Conservation (phyloP, 805 yeast genomes). For the Zygoascus tannicola region DNA sequence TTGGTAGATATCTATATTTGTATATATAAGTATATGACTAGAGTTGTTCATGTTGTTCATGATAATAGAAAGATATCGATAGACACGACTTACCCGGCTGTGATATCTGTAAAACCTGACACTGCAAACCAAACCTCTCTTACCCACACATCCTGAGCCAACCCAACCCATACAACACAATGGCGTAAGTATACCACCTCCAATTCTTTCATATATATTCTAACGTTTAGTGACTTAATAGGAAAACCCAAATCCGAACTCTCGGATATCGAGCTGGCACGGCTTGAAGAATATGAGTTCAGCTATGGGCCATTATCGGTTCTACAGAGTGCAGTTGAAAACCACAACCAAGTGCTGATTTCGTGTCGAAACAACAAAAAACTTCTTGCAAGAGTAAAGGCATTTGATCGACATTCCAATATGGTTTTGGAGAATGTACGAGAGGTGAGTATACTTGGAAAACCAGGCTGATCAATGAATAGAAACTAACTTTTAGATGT, state of each 20-base stretch:
- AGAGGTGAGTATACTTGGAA: conserved; percentile 40
- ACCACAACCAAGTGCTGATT: conserved; percentile 69
- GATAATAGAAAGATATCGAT: too few relatives aligned
- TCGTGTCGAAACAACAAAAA: conserved; percentile 92
- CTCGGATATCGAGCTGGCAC: conserved; percentile 66
- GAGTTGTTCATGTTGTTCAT: not conserved
- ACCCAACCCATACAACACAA: not conserved
- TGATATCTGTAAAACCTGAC: not conserved
- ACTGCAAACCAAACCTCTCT: not conserved
- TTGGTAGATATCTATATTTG: not conserved
- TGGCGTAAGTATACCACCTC: conserved; percentile 1
- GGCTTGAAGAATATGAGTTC: conserved; percentile 83
- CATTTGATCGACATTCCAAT: conserved; percentile 93
- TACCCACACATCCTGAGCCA: too few relatives aligned
- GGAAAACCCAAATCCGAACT: conserved; percentile 44
- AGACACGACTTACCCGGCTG: not conserved
- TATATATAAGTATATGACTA: too few relatives aligned
- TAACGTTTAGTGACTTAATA: conserved; percentile 14
- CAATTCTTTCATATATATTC: not conserved
- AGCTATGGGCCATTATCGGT: conserved; percentile 85
- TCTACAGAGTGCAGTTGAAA: conserved; percentile 71
- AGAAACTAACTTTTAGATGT: conserved; percentile 35
- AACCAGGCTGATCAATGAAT: not conserved
- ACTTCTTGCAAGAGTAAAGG: conserved; percentile 79
- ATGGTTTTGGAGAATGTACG: conserved; percentile 87